Evolutionary conservation across 306 rosid genomes (phyloP).

Genomic region (Parietaria judaica): DNA sequence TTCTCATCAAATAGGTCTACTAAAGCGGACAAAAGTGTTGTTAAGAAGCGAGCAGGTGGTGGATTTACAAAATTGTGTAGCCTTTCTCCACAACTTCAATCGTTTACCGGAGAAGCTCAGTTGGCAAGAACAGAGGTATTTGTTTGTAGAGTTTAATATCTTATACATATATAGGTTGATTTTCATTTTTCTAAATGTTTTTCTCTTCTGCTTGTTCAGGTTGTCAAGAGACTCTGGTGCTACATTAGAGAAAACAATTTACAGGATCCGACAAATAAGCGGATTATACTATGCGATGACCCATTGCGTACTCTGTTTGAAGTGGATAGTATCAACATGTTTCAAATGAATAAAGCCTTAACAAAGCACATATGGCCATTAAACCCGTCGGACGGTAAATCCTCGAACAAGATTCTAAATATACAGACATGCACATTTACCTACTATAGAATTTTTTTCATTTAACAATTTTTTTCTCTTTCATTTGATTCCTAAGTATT

Average conservation of each 20-base stretch:
- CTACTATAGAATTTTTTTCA: no score
- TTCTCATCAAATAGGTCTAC: slow-evolving; percentile 15
- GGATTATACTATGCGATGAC: slow-evolving; percentile 26
- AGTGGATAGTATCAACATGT: slow-evolving; percentile 29
- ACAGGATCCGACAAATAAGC: slow-evolving; percentile 32
- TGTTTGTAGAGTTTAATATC: not conserved
- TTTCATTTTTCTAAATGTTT: not conserved
- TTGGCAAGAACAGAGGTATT: slow-evolving; percentile 38
- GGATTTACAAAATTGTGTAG: slow-evolving; percentile 26
- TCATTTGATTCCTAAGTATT: no score
- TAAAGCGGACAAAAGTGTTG: slow-evolving; percentile 19
- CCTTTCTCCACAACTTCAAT: slow-evolving; percentile 39
- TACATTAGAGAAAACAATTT: slow-evolving; percentile 27
- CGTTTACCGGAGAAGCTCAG: slow-evolving; percentile 23
- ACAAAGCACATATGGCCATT: slow-evolving; percentile 30
- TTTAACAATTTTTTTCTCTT: no score
- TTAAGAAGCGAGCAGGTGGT: slow-evolving; percentile 27
- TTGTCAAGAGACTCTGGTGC: slow-evolving; percentile 35
- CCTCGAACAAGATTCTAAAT: not conserved
- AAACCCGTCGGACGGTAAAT: slow-evolving; percentile 13
- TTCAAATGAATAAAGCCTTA: slow-evolving; percentile 37
- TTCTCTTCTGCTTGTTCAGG: slow-evolving; percentile 19
- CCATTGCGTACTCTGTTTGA: slow-evolving; percentile 22
- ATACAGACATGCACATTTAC: no score
- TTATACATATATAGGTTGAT: not conserved